Base-by-base conservation (phyloP, 352 stramenopile genomes). In the Albugo laibachii region DNA sequence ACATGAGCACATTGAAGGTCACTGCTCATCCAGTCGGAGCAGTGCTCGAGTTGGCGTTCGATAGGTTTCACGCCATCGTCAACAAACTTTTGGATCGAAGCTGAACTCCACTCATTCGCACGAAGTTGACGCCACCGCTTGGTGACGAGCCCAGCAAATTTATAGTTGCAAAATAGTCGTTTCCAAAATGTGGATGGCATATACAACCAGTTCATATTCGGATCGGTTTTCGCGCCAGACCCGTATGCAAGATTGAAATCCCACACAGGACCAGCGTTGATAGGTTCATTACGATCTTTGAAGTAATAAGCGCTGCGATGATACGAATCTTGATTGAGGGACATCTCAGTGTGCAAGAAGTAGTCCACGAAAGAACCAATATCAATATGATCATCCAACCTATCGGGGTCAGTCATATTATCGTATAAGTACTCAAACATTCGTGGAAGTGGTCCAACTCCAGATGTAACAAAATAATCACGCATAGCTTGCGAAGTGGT, bases 341-440 rank as follows among this genome's bases (percentile, higher is more conserved):
- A 83, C 69, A 81, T 78, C 58, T 86, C 74, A 1, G 74, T 86
- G 64, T 86, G 74, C 48, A 86, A 52, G 38, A 86, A 55, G 44
- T 86, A 83, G 49, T 86, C 74, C 39, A 65, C 74, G 41, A 68
- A 83, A 19, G 69, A 83, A 0, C 74, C 74, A 0, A 86, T 51
- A 45, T 86, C 74, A 47, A 81, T 45, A 50, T 86, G 71, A 36
- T 62, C 46, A 36, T 76, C 61, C 0, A 87, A 56, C 10, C 56
- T 65, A 0, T 71, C 53, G 1, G 69, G 69, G 10, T 65, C 63
- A 1, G 67, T 82, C 69, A 87, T 82, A 60, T 83, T 80, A 53
- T 87, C 62, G 66, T 69, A 87, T 18, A 87, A 54, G 44, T 62
- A 64, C 19, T 67, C 64, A 46, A 83, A 83, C 46, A 79, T 59